Percentiles rank a stretch among this genome's conserved stretches.
These are phyloP conservation scores for Colletotrichum nymphaeae DNA, from an alignment of 2,329 filamentous ascomycete genomes.

Conservation along the genomic window DNA sequence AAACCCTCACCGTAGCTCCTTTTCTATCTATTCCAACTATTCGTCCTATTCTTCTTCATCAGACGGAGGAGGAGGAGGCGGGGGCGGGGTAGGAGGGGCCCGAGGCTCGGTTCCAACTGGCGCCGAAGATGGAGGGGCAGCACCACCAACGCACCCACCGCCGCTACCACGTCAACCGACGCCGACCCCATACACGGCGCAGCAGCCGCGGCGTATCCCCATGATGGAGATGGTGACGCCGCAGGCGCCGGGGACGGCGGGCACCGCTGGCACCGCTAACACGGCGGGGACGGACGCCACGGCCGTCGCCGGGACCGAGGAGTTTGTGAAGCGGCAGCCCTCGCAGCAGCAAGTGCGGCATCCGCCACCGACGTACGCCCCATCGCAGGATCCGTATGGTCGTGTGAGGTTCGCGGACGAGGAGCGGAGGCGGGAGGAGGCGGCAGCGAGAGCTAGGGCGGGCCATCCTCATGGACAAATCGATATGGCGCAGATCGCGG, in stretches of 20 bases:
- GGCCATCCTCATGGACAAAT: not conserved
- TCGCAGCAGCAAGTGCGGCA: not conserved
- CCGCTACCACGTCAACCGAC: not conserved
- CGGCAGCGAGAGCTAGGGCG: not conserved
- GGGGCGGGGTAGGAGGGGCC: not conserved
- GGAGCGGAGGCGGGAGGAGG: constrained; percentile 8
- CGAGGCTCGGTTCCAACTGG: not conserved
- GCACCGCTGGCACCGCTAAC: not conserved
- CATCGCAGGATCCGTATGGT: constrained; percentile 10
- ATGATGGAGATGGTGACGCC: not conserved
- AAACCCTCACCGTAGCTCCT: constrained; percentile 4
- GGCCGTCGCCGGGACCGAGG: constrained; percentile 1
- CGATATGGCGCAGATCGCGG: constrained; percentile 22
- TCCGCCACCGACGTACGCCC: constrained; percentile 24
- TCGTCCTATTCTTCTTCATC: constrained; percentile 23
- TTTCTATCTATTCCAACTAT: constrained; percentile 23
- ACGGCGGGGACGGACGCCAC: constrained; percentile 7
- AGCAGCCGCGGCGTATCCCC: constrained; percentile 7
- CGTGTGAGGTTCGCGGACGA: constrained; percentile 29
- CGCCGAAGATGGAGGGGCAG: not conserved
- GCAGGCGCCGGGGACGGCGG: not conserved
- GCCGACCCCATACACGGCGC: not conserved
- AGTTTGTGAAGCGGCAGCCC: not conserved
- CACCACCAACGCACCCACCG: not conserved
- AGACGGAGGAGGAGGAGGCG: not conserved